These are phyloP conservation scores for Salix exigua DNA, from an alignment of 345 rosid species.

Conservation along the genomic window DNA sequence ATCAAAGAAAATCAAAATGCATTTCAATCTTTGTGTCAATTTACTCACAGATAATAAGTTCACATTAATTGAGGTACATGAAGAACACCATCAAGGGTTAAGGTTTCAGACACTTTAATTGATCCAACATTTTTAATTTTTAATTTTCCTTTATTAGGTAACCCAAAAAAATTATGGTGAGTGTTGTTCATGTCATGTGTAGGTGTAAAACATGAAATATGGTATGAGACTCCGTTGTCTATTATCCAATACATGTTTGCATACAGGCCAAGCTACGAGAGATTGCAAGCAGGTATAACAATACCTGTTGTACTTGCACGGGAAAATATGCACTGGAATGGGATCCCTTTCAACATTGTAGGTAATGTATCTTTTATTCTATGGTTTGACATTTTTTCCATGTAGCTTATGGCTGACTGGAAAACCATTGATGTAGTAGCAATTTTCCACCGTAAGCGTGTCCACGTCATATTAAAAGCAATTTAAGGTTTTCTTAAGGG, in stretches of 20 bases:
- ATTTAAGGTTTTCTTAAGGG: too few species aligned
- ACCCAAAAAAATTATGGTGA: neutral
- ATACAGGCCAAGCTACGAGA: neutral
- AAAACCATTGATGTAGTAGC: neutral
- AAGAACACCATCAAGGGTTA: neutral
- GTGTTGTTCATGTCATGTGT: neutral
- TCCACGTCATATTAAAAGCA: neutral
- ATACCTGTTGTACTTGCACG: neutral
- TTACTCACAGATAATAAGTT: constrained; percentile 6
- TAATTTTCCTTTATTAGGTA: neutral
- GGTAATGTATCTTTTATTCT: neutral
- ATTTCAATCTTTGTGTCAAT: neutral
- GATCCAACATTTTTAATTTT: neutral
- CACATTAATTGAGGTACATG: constrained; percentile 6
- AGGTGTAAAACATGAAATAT: neutral
- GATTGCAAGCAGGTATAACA: too few species aligned
- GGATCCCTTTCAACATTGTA: too few species aligned
- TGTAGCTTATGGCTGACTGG: neutral
- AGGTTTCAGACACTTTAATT: neutral
- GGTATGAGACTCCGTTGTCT: neutral
- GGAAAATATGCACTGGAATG: neutral
- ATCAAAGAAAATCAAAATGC: neutral
- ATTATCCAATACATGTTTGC: neutral
- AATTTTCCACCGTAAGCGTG: neutral
- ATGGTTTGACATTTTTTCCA: neutral